Base-by-base conservation (phyloP, 2,329 filamentous ascomycete genomes). In the Aspergillus udagawae region DNA sequence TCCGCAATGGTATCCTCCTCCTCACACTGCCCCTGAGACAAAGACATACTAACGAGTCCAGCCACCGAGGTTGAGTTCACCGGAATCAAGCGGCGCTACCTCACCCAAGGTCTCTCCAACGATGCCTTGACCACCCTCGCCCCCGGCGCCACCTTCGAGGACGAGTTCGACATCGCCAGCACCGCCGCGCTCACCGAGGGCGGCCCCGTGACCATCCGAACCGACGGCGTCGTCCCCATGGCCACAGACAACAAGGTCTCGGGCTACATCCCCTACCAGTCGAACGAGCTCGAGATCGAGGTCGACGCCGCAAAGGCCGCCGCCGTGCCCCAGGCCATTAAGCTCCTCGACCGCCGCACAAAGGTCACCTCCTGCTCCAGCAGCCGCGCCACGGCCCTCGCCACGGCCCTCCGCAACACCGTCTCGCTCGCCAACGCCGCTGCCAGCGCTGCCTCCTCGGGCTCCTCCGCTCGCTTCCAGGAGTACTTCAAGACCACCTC, bases 401-500 rank as follows among this genome's bases (percentile, higher is more conserved):
- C 71, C 23, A 80, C 70, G 3, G 86, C 84, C 0, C 74, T 88
- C 10, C 69, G 67, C 59, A 82, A 84, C 71, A 84, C 85, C 66
- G 73, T 60, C 2, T 54, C 52, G 1, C 60, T 72, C 17, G 64
- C 77, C 5, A 74, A 71, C 17, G 75, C 87, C 4, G 84, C 86
- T 1, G 74, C 73, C 2, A 70, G 75, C 3, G 85, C 86, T 9
- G 78, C 82, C 0, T 67, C 71, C 1, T 82, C 81, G 2, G 69
- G 76, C 1, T 82, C 77, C 0, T 50, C 63, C 7, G 25, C 61
- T 10, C 65, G 66, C 29, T 69, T 71, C 60, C 35, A 28, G 0
- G 65, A 86, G 66, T 88, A 86, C 77, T 90, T 88, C 80, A 87
- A 86, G 74, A 81, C 80, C 0, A 81, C 80, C 28, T 71, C 74